These are phyloP conservation scores for Trametes sp. DNA, from an alignment of 1,284 basidiomycete genomes.

Conservation along the genomic window DNA sequence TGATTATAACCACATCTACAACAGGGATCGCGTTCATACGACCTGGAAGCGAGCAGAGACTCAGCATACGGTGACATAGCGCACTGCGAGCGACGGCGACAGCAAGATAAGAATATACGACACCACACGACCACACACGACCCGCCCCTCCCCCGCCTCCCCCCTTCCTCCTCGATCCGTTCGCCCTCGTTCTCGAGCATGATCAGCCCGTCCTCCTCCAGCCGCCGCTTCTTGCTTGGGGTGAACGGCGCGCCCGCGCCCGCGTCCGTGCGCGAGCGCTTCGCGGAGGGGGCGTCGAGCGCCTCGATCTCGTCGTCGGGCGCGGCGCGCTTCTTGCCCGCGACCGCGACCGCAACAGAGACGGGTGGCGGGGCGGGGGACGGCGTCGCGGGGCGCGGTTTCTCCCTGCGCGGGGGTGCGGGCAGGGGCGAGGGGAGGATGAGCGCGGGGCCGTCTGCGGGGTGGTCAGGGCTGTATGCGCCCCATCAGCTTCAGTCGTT, in stretches of 20 bases:
- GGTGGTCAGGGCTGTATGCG: constrained; percentile 56
- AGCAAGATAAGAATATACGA: constrained; percentile 32
- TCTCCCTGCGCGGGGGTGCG: constrained; percentile 55
- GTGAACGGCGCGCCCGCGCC: constrained; percentile 43
- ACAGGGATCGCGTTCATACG: no score
- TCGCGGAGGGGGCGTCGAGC: constrained; percentile 61
- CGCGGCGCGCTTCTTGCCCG: constrained; percentile 60
- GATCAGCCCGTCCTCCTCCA: constrained; percentile 78
- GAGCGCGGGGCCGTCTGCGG: constrained; percentile 54
- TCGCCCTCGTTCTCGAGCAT: constrained; percentile 68
- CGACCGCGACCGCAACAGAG: constrained; percentile 26
- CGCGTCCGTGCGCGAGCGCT: constrained; percentile 51
- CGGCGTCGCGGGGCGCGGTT: constrained; percentile 48
- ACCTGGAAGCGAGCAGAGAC: neutral
- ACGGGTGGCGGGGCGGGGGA: constrained; percentile 49
- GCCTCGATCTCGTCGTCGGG: constrained; percentile 60
- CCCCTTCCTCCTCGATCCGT: constrained; percentile 54
- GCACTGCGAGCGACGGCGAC: constrained; percentile 16
- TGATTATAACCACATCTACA: no score
- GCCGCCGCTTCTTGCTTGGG: constrained; percentile 65
- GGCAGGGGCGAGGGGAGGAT: constrained; percentile 72
- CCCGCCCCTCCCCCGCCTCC: neutral
- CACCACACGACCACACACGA: neutral
- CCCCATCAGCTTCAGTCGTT: constrained; percentile 7
- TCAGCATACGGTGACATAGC: neutral